A percentile compares a stretch with the other conserved stretches of the same genome.
Conservation (phyloP, 257 asterid species). For the Solanum arcanum region DNA sequence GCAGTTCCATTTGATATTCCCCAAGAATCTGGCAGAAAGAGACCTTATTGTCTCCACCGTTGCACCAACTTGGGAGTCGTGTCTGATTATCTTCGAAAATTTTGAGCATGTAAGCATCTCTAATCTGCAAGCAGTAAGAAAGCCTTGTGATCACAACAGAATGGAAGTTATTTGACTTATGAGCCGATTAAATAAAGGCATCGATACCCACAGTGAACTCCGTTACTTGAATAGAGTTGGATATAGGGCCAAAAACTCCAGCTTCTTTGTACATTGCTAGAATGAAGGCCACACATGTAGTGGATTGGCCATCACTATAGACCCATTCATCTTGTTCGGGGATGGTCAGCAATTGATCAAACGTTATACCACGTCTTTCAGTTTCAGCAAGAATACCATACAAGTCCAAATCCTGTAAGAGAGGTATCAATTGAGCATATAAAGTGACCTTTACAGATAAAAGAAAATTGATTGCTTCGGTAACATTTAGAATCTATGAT, state of each 20-base stretch:
- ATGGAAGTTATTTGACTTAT: background rate
- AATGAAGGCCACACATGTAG: conserved; percentile 94
- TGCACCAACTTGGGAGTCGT: conserved; percentile 85
- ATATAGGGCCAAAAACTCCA: conserved; percentile 70
- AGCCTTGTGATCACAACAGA: background rate
- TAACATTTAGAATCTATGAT: background rate
- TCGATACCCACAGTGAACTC: conserved; percentile 77
- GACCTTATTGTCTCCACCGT: conserved; percentile 36
- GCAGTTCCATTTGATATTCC: conserved; percentile 81
- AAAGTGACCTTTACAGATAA: background rate
- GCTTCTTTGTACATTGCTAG: conserved; percentile 93
- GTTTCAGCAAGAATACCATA: conserved; percentile 80
- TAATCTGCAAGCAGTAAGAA: conserved; percentile 42
- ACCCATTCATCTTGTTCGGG: conserved; percentile 99
- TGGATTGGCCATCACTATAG: conserved; percentile 95
- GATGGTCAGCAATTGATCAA: conserved; percentile 79
- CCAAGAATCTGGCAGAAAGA: conserved; percentile 96
- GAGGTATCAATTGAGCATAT: background rate
- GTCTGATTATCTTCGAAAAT: conserved; percentile 65
- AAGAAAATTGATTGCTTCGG: background rate
- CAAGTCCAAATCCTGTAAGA: conserved; percentile 65
- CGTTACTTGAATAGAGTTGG: conserved; percentile 85
- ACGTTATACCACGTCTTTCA: conserved; percentile 78
- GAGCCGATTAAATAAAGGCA: background rate
- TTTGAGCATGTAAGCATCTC: conserved; percentile 91